Percentiles rank a stretch among this genome's conserved stretches.
Evolutionary conservation across 2,329 filamentous ascomycete species (phyloP).

Genomic region (Trichocomaceae sp.): DNA sequence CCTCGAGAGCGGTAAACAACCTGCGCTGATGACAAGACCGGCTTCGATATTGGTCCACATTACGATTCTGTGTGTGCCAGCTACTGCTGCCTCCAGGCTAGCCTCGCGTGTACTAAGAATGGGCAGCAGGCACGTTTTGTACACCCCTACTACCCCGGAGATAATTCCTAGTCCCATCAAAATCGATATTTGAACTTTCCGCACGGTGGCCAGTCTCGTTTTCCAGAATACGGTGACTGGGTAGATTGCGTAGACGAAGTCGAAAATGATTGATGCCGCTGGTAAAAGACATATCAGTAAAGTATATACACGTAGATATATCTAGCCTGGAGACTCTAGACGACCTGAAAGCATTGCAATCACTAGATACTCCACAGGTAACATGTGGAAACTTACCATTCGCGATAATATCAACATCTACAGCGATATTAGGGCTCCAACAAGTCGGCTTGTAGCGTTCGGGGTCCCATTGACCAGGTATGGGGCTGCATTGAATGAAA

Average conservation of each 20-base stretch:
- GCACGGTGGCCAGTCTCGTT: background rate
- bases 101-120: background rate
- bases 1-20: conserved; percentile 4
- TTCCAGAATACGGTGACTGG: conserved; percentile 4
- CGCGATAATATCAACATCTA: background rate
- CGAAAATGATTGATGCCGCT: background rate
- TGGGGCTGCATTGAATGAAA: background rate
- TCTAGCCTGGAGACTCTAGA: too few relatives aligned
- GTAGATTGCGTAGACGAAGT: conserved; percentile 8
- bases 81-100: background rate
- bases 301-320: background rate
- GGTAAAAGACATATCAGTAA: background rate
- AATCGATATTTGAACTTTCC: background rate
- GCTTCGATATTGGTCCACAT: conserved; percentile 4
- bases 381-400: background rate
- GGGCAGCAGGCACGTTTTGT: background rate
- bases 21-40: background rate
- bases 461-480: conserved; percentile 5
- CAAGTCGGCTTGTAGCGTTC: conserved; percentile 2
- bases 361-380: background rate
- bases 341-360: too few relatives aligned
- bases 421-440: background rate
- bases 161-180: conserved; percentile 5
- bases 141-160: background rate
- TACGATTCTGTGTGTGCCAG: background rate